Conservation (phyloP, 768 basidiomycete genomes). For the Suillus hirtellus region DNA sequence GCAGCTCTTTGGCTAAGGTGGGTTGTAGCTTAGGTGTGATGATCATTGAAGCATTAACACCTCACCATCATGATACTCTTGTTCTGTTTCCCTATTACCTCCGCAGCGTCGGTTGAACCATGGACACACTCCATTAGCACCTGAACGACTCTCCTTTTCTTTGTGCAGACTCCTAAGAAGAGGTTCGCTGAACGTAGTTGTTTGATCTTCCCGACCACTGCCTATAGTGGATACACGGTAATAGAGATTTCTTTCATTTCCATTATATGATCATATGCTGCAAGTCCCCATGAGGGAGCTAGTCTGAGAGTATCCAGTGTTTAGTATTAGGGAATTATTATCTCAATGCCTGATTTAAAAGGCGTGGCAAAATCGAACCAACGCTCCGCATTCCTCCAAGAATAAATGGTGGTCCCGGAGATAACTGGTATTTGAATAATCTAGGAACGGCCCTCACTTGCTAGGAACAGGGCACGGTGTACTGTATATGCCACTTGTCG, state of each 20-base stretch:
- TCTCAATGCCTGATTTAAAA: slow-evolving; percentile 15
- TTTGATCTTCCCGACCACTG: slow-evolving; percentile 23
- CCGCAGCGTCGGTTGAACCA: background rate
- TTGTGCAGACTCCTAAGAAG: background rate
- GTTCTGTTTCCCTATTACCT: background rate
- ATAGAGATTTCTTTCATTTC: slow-evolving; percentile 2
- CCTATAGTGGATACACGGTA: background rate
- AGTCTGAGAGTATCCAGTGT: slow-evolving; percentile 32
- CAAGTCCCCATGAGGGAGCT: slow-evolving; percentile 29
- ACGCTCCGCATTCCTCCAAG: slow-evolving; percentile 27
- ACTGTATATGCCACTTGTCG: slow-evolving; percentile 23
- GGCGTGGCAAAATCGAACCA: slow-evolving; percentile 33
- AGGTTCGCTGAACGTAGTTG: background rate
- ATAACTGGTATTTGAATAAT: too few species aligned
- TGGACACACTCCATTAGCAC: background rate
- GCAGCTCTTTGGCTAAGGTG: background rate
- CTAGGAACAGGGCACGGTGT: background rate
- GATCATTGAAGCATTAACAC: background rate
- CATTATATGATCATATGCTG: slow-evolving; percentile 16
- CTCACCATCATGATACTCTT: background rate
- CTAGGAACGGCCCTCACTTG: too few species aligned
- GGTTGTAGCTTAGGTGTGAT: background rate
- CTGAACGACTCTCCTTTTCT: background rate
- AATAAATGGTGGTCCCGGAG: slow-evolving; percentile 28
- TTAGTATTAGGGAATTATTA: slow-evolving; percentile 29